Evolutionary conservation across 192 early-diverging fungal genomes (phyloP).

Genomic region (Coemansia sp.): DNA sequence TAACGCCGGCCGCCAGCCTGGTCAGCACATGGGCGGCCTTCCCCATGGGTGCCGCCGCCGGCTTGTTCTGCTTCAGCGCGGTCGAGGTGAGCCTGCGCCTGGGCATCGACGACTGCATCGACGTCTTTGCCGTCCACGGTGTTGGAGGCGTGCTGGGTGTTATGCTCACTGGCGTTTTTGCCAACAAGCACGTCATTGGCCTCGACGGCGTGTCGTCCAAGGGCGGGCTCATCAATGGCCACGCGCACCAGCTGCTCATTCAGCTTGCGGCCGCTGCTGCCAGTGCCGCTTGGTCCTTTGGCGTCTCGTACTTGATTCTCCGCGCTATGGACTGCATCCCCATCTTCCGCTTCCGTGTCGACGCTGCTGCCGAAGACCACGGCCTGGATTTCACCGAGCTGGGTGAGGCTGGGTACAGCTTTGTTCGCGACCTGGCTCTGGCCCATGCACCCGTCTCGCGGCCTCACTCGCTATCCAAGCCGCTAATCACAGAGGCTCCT

Average conservation of each 20-base stretch:
- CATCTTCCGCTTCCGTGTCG: conserved; percentile 55
- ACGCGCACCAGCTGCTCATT: conserved; percentile 64
- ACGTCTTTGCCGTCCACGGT: conserved; percentile 78
- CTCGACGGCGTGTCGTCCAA: conserved; percentile 58
- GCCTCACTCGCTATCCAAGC: not conserved
- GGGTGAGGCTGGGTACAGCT: conserved; percentile 53
- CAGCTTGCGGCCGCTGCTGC: conserved; percentile 66
- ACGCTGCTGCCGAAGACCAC: conserved; percentile 54
- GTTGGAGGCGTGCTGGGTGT: conserved; percentile 73
- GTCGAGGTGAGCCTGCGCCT: conserved; percentile 63
- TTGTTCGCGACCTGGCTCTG: conserved; percentile 25
- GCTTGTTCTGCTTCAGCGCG: conserved; percentile 64
- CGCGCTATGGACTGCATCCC: conserved; percentile 58
- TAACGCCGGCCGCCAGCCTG: conserved; percentile 82
- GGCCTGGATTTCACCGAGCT: conserved; percentile 54
- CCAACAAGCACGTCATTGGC: conserved; percentile 67
- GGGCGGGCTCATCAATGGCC: conserved; percentile 67
- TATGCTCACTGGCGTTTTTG: conserved; percentile 91
- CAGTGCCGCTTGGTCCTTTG: conserved; percentile 64
- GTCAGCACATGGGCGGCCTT: conserved; percentile 71
- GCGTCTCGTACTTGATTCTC: conserved; percentile 57
- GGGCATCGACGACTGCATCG: conserved; percentile 77
- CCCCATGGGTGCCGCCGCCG: conserved; percentile 71
- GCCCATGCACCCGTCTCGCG: conserved; percentile 3
- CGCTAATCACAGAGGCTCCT: not conserved